These are phyloP conservation scores for Pilasporangium apinafurcum DNA, from an alignment of 352 stramenopile genomes.

Conservation along the genomic window DNA sequence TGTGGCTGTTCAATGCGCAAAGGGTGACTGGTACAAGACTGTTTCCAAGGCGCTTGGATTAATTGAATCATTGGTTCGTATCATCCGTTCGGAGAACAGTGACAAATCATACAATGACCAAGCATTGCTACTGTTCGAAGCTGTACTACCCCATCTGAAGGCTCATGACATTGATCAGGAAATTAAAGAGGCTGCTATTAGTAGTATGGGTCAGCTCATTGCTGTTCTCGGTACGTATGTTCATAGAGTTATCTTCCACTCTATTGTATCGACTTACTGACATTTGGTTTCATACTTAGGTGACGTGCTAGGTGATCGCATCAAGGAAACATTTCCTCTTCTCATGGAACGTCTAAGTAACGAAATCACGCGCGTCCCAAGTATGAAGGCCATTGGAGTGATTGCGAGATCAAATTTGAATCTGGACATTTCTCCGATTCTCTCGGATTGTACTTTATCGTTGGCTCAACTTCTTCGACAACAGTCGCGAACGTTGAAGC, in stretches of 20 bases:
- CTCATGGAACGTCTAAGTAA: conserved; percentile 96
- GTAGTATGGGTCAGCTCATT: conserved; percentile 87
- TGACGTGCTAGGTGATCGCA: conserved; percentile 73
- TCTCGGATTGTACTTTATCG: conserved; percentile 81
- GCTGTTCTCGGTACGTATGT: conserved; percentile 44
- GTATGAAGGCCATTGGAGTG: conserved; percentile 92
- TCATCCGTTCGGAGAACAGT: conserved; percentile 52
- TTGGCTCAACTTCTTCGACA: conserved; percentile 93
- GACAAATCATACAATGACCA: conserved; percentile 38
- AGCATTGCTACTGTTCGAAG: conserved; percentile 86
- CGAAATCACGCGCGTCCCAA: conserved; percentile 96
- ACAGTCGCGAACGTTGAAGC: conserved; percentile 93
- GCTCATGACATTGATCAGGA: conserved; percentile 98
- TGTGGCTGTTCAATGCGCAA: conserved; percentile 84
- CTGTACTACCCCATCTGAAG: conserved; percentile 92
- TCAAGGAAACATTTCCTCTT: conserved; percentile 84
- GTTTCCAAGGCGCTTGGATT: conserved; percentile 93
- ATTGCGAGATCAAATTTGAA: conserved; percentile 84
- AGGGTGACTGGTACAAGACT: conserved; percentile 99
- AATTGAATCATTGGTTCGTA: conserved; percentile 87
- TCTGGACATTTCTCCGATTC: conserved; percentile 89
- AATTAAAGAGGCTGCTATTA: conserved; percentile 97
- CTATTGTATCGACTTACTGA: conserved; percentile 21
- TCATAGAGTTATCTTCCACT: neutral
- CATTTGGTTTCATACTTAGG: conserved; percentile 24